Percentiles rank a stretch among this genome's conserved stretches.
Evolutionary conservation across 169 alveolate species (phyloP).

Genomic region (Ichthyophthirius multifiliis): DNA sequence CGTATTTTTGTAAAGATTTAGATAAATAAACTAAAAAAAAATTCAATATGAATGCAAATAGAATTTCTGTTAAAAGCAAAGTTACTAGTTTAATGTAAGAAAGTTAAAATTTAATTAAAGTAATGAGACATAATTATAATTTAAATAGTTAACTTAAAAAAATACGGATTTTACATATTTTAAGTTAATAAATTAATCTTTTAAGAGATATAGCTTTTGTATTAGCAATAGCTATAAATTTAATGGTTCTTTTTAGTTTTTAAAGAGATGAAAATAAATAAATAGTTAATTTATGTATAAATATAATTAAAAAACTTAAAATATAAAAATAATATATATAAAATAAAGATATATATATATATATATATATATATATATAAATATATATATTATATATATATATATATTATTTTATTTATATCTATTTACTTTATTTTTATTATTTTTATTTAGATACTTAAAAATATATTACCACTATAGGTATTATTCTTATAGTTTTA

Average conservation of each 20-base stretch:
- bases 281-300: not conserved
- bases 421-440: not conserved
- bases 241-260: constrained; percentile 23
- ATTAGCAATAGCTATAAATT: constrained; percentile 31
- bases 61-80: constrained; percentile 42
- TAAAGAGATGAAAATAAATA: not conserved
- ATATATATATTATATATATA: no score
- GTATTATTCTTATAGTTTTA: constrained; percentile 31
- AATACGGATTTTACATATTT: constrained; percentile 6
- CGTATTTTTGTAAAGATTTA: constrained; percentile 56
- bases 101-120: constrained; percentile 19
- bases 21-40: constrained; percentile 44
- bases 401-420: not conserved
- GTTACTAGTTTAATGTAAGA: constrained; percentile 23
- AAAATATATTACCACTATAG: constrained; percentile 3
- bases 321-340: no score
- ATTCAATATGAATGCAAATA: constrained; percentile 31
- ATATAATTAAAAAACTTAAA: no score
- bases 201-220: constrained; percentile 37
- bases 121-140: constrained; percentile 25
- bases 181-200: constrained; percentile 14
- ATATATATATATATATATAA: no score
- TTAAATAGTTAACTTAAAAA: constrained; percentile 13
- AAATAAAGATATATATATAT: no score
- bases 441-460: not conserved